Evolutionary conservation across 2,329 filamentous ascomycete genomes (phyloP).

Genomic region (Nannizzia gypsea): DNA sequence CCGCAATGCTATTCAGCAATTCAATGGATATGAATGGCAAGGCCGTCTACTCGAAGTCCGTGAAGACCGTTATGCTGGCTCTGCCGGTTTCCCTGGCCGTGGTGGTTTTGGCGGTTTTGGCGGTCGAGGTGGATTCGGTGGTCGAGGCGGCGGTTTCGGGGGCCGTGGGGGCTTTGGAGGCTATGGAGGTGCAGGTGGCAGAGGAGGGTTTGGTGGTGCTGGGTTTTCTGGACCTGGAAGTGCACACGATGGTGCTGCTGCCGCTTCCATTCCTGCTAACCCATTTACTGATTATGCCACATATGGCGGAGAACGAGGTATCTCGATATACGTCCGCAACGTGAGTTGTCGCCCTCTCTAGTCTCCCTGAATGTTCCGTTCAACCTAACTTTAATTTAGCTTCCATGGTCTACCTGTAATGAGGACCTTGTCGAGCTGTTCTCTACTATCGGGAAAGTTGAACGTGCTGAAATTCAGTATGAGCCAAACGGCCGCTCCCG

Average conservation of each 20-base stretch:
- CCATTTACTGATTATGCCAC: constrained; percentile 90
- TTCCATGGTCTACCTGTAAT: constrained; percentile 98
- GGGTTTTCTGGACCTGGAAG: constrained; percentile 24
- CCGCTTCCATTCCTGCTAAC: constrained; percentile 52
- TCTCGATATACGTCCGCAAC: constrained; percentile 91
- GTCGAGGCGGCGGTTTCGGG: constrained; percentile 41
- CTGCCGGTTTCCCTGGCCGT: constrained; percentile 32
- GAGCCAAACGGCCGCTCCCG: constrained; percentile 91
- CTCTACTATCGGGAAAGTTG: constrained; percentile 93
- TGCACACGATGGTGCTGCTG: constrained; percentile 28
- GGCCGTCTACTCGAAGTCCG: constrained; percentile 86
- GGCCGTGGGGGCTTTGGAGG: constrained; percentile 42
- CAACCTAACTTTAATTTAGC: constrained; percentile 38
- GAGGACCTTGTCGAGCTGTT: constrained; percentile 95
- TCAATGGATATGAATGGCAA: constrained; percentile 99
- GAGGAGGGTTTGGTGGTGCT: constrained; percentile 38
- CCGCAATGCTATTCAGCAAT: constrained; percentile 88
- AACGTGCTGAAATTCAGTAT: constrained; percentile 98
- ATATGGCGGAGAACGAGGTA: constrained; percentile 68
- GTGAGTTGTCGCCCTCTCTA: constrained; percentile 45
- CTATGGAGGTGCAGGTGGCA: constrained; percentile 35
- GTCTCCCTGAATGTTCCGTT: background rate
- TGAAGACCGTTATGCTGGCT: constrained; percentile 75
- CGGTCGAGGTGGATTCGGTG: constrained; percentile 45
- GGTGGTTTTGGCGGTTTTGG: constrained; percentile 33